phyloP scores from a whole-genome alignment of 805 yeast species.

The Millerozyma acaciae region DNA sequence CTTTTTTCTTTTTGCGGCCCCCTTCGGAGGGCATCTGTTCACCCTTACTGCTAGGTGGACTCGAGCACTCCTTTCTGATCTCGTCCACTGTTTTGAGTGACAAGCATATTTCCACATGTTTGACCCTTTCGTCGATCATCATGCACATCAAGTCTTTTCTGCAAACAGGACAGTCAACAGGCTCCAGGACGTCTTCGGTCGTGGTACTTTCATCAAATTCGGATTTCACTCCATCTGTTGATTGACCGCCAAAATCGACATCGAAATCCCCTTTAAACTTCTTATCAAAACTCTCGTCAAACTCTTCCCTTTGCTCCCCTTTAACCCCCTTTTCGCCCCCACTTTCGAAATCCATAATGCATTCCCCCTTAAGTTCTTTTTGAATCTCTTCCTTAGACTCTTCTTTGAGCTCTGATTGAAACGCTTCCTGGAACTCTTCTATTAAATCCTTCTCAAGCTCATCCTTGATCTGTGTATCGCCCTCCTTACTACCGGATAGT shows the following conservation, averaged over 20 bases:
- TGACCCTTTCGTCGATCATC: slow-evolving; percentile 39
- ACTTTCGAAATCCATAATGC: slow-evolving; percentile 1
- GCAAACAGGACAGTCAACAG: slow-evolving; percentile 53
- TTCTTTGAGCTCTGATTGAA: background rate
- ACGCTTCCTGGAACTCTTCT: background rate
- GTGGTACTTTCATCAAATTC: background rate
- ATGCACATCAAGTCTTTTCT: slow-evolving; percentile 31
- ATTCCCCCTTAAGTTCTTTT: background rate
- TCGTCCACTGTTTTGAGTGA: slow-evolving; percentile 25
- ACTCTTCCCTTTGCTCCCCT: slow-evolving; percentile 2
- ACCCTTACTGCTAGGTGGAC: background rate
- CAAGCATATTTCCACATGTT: slow-evolving; percentile 57
- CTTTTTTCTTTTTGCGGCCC: background rate
- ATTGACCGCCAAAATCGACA: background rate
- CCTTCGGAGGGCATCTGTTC: background rate
- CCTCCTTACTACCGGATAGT: too few relatives aligned
- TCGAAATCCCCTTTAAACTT: too few relatives aligned
- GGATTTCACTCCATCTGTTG: background rate
- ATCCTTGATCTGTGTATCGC: too few relatives aligned
- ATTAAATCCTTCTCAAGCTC: too few relatives aligned
- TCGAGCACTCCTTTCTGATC: too few relatives aligned
- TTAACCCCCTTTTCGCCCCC: slow-evolving; percentile 1
- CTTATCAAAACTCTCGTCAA: too few relatives aligned
- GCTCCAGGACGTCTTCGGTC: slow-evolving; percentile 1
- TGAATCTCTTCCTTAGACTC: background rate